Percentiles rank a stretch among this genome's conserved stretches.
phyloP scores from a whole-genome alignment of 139 green algal species.

The Tetradesmus lagerheimii region DNA sequence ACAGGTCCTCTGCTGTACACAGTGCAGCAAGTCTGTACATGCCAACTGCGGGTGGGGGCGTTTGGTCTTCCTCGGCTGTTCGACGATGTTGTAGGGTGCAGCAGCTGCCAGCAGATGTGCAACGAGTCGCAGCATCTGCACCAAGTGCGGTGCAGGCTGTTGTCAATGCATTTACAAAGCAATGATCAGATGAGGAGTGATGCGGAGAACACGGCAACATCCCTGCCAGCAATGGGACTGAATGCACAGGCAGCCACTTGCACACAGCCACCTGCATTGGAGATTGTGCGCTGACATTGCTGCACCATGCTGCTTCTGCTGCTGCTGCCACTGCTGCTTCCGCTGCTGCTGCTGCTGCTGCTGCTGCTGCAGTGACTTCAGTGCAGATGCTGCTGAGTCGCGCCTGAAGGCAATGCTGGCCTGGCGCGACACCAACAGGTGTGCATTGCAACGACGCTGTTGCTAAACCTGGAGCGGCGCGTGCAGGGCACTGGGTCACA shows the following conservation, averaged over 20 bases:
- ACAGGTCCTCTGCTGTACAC: too few species aligned
- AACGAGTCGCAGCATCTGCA: not conserved
- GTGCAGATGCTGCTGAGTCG: not conserved
- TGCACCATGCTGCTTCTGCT: too few species aligned
- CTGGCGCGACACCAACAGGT: not conserved
- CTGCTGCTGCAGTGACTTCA: slow-evolving; percentile 16
- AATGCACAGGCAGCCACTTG: too few species aligned
- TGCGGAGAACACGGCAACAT: too few species aligned
- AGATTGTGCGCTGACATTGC: slow-evolving; percentile 51
- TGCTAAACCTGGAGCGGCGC: too few species aligned
- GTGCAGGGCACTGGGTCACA: too few species aligned
- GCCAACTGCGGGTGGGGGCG: too few species aligned
- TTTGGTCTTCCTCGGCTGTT: not conserved
- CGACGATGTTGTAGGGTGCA: not conserved
- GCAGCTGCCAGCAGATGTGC: not conserved
- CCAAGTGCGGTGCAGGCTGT: not conserved
- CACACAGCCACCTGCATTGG: slow-evolving; percentile 59
- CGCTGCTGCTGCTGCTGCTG: not conserved
- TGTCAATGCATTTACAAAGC: not conserved
- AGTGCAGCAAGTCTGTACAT: too few species aligned
- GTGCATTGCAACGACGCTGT: too few species aligned
- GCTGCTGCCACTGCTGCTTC: not conserved
- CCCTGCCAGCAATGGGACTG: not conserved
- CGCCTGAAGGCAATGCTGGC: not conserved
- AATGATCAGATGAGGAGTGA: too few species aligned